These are phyloP conservation scores for Fusarium coicis DNA, from an alignment of 2,329 filamentous ascomycete species.

Conservation along the genomic window DNA sequence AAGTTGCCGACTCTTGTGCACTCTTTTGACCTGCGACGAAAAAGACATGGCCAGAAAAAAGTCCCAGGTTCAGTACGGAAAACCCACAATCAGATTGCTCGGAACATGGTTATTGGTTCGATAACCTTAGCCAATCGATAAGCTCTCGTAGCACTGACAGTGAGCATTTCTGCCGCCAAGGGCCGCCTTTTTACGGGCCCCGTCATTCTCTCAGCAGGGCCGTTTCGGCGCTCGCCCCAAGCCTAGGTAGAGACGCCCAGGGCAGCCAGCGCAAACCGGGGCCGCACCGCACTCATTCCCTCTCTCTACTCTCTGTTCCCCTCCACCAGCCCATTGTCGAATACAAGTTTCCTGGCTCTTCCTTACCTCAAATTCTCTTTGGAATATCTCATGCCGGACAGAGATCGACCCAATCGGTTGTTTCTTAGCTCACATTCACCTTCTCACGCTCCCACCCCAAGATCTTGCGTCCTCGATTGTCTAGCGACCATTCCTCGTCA, in stretches of 20 bases:
- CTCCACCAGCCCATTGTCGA: conserved; percentile 10
- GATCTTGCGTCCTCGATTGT: conserved; percentile 8
- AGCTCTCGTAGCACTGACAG: conserved; percentile 1
- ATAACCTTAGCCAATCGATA: conserved; percentile 19
- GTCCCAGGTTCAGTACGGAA: conserved; percentile 24
- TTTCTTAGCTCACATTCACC: background rate
- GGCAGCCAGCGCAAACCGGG: conserved; percentile 42
- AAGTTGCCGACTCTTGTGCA: conserved; percentile 17
- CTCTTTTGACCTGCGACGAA: conserved; percentile 32
- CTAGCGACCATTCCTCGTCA: conserved; percentile 26
- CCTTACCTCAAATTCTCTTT: background rate
- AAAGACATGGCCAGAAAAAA: conserved; percentile 43
- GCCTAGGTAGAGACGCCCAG: conserved; percentile 3
- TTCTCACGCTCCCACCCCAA: background rate
- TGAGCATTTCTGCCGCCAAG: conserved; percentile 45
- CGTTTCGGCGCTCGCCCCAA: conserved; percentile 39
- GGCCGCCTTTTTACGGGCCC: conserved; percentile 44
- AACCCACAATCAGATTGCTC: conserved; percentile 31
- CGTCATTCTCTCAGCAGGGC: conserved; percentile 46
- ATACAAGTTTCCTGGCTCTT: conserved; percentile 9
- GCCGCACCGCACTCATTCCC: conserved; percentile 29
- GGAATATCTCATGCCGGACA: conserved; percentile 24
- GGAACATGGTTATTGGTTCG: conserved; percentile 11
- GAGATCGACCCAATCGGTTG: conserved; percentile 13
- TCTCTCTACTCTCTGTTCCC: conserved; percentile 28